Evolutionary conservation across 2,329 filamentous ascomycete species (phyloP).

Genomic region (Chaetomium globosum): DNA sequence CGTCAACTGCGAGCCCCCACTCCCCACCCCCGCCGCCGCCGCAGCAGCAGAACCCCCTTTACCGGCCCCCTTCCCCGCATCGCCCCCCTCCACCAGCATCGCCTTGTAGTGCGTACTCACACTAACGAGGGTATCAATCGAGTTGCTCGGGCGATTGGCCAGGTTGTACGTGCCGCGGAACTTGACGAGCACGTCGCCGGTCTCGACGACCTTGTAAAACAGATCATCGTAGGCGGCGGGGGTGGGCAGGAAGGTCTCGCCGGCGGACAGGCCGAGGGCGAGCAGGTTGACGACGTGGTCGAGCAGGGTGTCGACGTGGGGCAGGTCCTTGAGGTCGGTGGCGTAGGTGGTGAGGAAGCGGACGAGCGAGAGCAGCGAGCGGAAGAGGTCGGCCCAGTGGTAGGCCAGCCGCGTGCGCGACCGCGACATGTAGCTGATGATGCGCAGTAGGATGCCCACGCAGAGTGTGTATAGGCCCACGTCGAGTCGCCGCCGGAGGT

Average conservation of each 20-base stretch:
- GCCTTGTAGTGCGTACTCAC: slow-evolving; percentile 86
- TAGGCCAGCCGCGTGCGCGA: slow-evolving; percentile 80
- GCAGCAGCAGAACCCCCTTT: slow-evolving; percentile 40
- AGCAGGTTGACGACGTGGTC: slow-evolving; percentile 79
- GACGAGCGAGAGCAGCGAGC: slow-evolving; percentile 81
- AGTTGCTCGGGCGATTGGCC: slow-evolving; percentile 61
- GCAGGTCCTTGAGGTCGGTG: slow-evolving; percentile 69
- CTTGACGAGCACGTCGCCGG: slow-evolving; percentile 76
- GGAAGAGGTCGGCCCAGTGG: slow-evolving; percentile 96
- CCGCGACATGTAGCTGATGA: slow-evolving; percentile 81
- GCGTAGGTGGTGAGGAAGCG: slow-evolving; percentile 89
- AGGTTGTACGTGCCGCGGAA: slow-evolving; percentile 78
- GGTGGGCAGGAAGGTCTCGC: slow-evolving; percentile 87
- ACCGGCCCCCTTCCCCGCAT: slow-evolving; percentile 47
- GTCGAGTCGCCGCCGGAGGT: slow-evolving; percentile 82
- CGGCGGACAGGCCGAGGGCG: slow-evolving; percentile 79
- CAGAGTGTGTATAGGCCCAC: slow-evolving; percentile 80
- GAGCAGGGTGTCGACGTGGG: slow-evolving; percentile 72
- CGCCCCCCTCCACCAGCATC: slow-evolving; percentile 64
- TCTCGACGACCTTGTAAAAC: slow-evolving; percentile 97
- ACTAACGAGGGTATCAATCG: slow-evolving; percentile 81
- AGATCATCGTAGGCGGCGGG: slow-evolving; percentile 90
- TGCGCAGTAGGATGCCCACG: slow-evolving; percentile 77
- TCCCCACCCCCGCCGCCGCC: slow-evolving; percentile 40
- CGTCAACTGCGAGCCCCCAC: slow-evolving; percentile 69